Evolutionary conservation across 2,329 filamentous ascomycete genomes (phyloP).

Genomic region (Colletotrichum brevisporum): DNA sequence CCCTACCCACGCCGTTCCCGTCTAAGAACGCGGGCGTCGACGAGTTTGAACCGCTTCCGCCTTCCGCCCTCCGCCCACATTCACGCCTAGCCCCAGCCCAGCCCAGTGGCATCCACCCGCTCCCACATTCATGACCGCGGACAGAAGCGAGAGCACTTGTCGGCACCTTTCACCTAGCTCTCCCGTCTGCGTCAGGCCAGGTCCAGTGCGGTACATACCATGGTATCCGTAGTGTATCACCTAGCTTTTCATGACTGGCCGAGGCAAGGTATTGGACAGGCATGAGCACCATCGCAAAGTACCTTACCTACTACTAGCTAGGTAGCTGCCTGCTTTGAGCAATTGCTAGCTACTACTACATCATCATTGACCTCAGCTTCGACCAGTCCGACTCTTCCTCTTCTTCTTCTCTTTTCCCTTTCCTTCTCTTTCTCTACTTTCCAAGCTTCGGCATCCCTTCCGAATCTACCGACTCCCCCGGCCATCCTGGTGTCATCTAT

Average conservation of each 20-base stretch:
- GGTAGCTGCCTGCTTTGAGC: no score
- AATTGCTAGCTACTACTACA: conserved; percentile 23
- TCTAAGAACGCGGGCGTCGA: conserved; percentile 34
- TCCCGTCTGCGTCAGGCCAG: neutral
- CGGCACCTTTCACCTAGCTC: conserved; percentile 5
- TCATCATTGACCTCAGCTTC: conserved; percentile 36
- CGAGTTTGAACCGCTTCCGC: conserved; percentile 32
- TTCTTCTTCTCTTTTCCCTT: conserved; percentile 11
- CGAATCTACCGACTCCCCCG: neutral
- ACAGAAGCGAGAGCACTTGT: conserved; percentile 30
- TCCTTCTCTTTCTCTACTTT: conserved; percentile 1
- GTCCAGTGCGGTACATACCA: neutral
- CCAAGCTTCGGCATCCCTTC: neutral
- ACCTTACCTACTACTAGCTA: no score
- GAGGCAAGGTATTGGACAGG: no score
- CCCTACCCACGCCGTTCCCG: conserved; percentile 37
- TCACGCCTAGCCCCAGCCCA: conserved; percentile 23
- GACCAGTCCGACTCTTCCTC: conserved; percentile 12
- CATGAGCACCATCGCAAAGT: no score
- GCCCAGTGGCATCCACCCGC: conserved; percentile 19
- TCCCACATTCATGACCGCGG: conserved; percentile 27
- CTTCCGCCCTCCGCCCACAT: conserved; percentile 28
- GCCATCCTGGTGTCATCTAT: conserved; percentile 26
- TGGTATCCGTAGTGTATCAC: no score
- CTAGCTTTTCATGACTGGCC: no score